These are phyloP conservation scores for Metschnikowia continentalis DNA, from an alignment of 805 yeast genomes.

Conservation along the genomic window DNA sequence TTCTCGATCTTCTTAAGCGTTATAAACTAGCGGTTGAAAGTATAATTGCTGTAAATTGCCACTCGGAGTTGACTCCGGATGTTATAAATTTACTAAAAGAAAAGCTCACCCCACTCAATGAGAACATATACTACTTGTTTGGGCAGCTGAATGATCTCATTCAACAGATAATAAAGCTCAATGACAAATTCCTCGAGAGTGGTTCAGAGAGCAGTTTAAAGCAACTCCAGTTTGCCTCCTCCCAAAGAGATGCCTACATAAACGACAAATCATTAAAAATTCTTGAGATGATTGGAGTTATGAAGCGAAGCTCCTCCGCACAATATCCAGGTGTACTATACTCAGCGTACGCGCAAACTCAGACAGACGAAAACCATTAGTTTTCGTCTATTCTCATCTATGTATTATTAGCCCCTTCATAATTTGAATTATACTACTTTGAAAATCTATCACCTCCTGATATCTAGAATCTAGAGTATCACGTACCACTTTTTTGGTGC, in stretches of 20 bases:
- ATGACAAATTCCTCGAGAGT: constrained; percentile 23
- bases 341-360: constrained; percentile 4
- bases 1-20: constrained; percentile 29
- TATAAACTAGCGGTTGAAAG: constrained; percentile 28
- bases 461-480: too few relatives aligned
- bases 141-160: constrained; percentile 41
- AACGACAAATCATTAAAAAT: constrained; percentile 29
- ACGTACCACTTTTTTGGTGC: constrained; percentile 6
- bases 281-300: constrained; percentile 11
- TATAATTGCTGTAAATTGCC: constrained; percentile 14
- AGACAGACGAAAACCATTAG: background rate
- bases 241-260: constrained; percentile 37
- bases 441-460: too few relatives aligned
- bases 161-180: constrained; percentile 24
- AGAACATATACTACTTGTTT: constrained; percentile 42
- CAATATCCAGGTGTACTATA: constrained; percentile 3
- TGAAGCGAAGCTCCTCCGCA: background rate
- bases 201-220: constrained; percentile 17
- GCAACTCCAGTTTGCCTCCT: constrained; percentile 25
- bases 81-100: constrained; percentile 26
- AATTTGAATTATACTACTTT: background rate
- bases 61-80: constrained; percentile 19
- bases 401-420: background rate
- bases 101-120: constrained; percentile 42
- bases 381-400: background rate